phyloP scores from a whole-genome alignment of 2,329 filamentous ascomycete species.

The Grosmannia huntii region DNA sequence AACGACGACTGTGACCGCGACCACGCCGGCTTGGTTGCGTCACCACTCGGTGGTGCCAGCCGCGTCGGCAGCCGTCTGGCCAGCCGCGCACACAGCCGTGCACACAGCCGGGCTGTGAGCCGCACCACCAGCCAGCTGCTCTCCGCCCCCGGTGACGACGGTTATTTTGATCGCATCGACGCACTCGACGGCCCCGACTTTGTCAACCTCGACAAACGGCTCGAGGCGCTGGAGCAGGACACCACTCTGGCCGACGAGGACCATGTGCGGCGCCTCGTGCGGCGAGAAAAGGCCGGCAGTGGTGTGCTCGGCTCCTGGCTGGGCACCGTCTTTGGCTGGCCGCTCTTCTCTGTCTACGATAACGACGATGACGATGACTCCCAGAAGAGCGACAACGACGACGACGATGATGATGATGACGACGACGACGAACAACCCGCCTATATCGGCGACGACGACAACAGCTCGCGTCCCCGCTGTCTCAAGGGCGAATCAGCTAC shows the following conservation, averaged over 20 bases:
- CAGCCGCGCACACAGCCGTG: background rate
- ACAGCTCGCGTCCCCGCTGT: conserved; percentile 15
- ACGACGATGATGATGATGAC: conserved; percentile 24
- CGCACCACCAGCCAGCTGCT: conserved; percentile 2
- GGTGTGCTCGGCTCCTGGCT: conserved; percentile 45
- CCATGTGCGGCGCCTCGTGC: conserved; percentile 42
- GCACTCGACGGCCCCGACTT: conserved; percentile 44
- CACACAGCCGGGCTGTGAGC: conserved; percentile 34
- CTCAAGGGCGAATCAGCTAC: conserved; percentile 22
- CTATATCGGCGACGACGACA: conserved; percentile 19
- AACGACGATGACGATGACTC: conserved; percentile 38
- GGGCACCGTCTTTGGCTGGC: conserved; percentile 44
- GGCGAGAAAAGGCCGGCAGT: conserved; percentile 35
- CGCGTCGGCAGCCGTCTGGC: conserved; percentile 17
- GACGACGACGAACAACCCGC: conserved; percentile 18
- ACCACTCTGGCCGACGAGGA: conserved; percentile 44
- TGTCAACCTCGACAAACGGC: conserved; percentile 46
- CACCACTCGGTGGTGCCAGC: background rate
- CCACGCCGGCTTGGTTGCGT: conserved; percentile 18
- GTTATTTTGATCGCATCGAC: too few relatives aligned
- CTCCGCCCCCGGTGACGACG: background rate
- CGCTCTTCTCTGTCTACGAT: conserved; percentile 49
- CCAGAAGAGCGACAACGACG: conserved; percentile 23
- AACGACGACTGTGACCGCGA: conserved; percentile 35
- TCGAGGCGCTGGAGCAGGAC: conserved; percentile 39